phyloP scores from a whole-genome alignment of 768 basidiomycete species.

The Podaxis sp. region DNA sequence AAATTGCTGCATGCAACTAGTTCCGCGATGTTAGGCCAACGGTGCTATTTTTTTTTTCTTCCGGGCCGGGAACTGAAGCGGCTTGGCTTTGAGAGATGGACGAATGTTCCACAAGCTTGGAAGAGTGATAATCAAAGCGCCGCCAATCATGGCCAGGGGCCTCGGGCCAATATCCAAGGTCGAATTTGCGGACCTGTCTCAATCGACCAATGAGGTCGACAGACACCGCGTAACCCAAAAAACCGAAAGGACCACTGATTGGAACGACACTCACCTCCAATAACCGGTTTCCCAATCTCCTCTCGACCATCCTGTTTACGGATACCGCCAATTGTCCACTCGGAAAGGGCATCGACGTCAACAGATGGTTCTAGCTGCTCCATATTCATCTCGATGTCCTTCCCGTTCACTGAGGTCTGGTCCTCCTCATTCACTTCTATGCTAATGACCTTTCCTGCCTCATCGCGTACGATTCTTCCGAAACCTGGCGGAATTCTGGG shows the following conservation, averaged over 20 bases:
- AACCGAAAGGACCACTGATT: not conserved
- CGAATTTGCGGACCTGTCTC: too few species aligned
- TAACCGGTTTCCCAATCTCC: slow-evolving; percentile 15
- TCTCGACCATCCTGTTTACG: slow-evolving; percentile 20
- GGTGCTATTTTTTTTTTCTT: not conserved
- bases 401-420: slow-evolving; percentile 25
- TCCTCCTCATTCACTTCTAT: slow-evolving; percentile 64
- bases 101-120: too few species aligned
- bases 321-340: slow-evolving; percentile 38
- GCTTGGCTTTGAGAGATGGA: not conserved
- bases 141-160: too few species aligned
- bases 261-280: slow-evolving; percentile 27
- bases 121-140: too few species aligned
- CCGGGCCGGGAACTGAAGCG: not conserved
- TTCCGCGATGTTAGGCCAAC: too few species aligned
- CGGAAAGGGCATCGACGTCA: slow-evolving; percentile 28
- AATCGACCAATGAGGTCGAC: not conserved
- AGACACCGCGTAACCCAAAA: not conserved
- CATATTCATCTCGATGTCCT: slow-evolving; percentile 28
- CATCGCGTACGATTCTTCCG: slow-evolving; percentile 83
- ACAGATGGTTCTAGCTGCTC: slow-evolving; percentile 39
- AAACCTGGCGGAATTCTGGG: slow-evolving; percentile 55
- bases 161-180: too few species aligned
- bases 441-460: slow-evolving; percentile 67
- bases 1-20: not conserved